Conservation (phyloP, 495 filamentous ascomycete genomes). For the Penicillium diatomitis region DNA sequence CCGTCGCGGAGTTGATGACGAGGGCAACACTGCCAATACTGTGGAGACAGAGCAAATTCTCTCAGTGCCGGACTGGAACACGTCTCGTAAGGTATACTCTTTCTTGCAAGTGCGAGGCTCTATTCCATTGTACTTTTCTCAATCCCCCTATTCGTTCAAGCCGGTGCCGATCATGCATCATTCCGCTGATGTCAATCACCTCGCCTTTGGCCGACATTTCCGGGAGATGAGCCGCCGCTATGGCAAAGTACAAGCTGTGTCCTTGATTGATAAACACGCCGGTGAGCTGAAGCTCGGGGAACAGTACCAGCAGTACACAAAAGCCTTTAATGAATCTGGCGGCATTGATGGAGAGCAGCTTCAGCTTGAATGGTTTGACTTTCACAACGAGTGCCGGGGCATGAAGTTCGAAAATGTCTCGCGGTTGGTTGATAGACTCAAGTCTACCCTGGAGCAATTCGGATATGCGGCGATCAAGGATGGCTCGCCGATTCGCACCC, state of each 20-base stretch:
- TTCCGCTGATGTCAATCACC: slow-evolving; percentile 62
- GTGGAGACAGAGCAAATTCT: slow-evolving; percentile 94
- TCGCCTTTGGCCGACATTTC: slow-evolving; percentile 75
- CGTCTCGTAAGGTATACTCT: slow-evolving; percentile 58
- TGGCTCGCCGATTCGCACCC: slow-evolving; percentile 42
- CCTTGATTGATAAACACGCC: slow-evolving; percentile 77
- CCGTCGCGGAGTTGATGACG: slow-evolving; percentile 81
- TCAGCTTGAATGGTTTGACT: slow-evolving; percentile 91
- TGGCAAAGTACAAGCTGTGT: slow-evolving; percentile 68
- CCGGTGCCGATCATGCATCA: slow-evolving; percentile 75
- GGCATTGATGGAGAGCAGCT: slow-evolving; percentile 45
- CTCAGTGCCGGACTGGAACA: slow-evolving; percentile 52
- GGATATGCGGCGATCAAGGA: slow-evolving; percentile 53
- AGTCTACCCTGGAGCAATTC: slow-evolving; percentile 49
- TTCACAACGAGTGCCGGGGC: slow-evolving; percentile 79
- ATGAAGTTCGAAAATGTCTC: slow-evolving; percentile 97
- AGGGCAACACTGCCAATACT: slow-evolving; percentile 77
- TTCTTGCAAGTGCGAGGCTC: slow-evolving; percentile 82
- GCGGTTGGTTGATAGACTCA: slow-evolving; percentile 61
- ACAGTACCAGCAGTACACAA: slow-evolving; percentile 58
- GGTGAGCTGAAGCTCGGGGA: slow-evolving; percentile 70
- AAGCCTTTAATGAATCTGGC: slow-evolving; percentile 52
- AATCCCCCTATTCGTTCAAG: slow-evolving; percentile 87
- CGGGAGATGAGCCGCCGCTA: slow-evolving; percentile 54
- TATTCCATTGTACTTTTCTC: slow-evolving; percentile 87